phyloP scores from a whole-genome alignment of 208 protist species.

The Blastocrithidia nonstop region DNA sequence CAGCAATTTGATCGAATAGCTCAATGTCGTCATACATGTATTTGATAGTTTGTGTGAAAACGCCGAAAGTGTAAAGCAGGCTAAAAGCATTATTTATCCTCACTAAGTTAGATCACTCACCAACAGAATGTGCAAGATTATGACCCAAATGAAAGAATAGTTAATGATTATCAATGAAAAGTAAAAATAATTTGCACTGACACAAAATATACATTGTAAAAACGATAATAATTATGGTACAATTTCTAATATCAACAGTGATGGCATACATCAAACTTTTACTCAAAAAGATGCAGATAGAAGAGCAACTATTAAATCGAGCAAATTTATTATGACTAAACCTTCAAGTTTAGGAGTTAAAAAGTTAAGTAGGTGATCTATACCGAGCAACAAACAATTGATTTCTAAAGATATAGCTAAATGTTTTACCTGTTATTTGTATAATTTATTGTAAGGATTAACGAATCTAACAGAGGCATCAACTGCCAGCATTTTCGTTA shows the following conservation, averaged over 20 bases:
- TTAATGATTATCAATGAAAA: slow-evolving; percentile 3
- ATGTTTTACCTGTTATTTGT: slow-evolving; percentile 37
- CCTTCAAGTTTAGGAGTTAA: neutral
- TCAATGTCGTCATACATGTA: slow-evolving; percentile 1
- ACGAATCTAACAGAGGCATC: slow-evolving; percentile 34
- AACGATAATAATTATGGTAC: neutral
- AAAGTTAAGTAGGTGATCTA: neutral
- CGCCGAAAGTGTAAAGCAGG: no score
- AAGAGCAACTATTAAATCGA: slow-evolving; percentile 1
- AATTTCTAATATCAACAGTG: neutral
- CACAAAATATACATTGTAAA: no score
- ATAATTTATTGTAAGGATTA: slow-evolving; percentile 63
- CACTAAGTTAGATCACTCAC: no score
- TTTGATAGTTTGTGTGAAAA: no score
- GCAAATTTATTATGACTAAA: slow-evolving; percentile 6
- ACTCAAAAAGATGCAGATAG: neutral
- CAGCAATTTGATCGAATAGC: neutral
- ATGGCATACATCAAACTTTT: neutral
- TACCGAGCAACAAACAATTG: neutral
- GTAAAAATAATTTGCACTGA: slow-evolving; percentile 9
- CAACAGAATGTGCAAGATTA: no score
- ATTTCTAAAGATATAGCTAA: slow-evolving; percentile 59
- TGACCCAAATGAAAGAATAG: slow-evolving; percentile 2
- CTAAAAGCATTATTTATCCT: no score
- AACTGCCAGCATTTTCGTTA: slow-evolving; percentile 56